These are phyloP conservation scores for Tinospora cordifolia DNA, from an alignment of 164 flowering plant genomes.

Conservation along the genomic window DNA sequence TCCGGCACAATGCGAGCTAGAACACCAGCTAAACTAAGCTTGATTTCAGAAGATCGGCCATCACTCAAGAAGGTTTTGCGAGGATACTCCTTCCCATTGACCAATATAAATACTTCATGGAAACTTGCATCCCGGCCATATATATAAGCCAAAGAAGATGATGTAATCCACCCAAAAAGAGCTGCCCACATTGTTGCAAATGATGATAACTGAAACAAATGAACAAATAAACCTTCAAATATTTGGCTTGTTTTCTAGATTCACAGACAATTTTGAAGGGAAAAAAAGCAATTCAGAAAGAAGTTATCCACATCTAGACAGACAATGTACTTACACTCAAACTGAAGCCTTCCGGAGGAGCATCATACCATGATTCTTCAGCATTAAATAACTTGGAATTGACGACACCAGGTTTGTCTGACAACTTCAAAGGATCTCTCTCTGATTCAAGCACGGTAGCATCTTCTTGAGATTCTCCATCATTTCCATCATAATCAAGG, in stretches of 20 bases:
- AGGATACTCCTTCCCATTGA: conserved; percentile 78
- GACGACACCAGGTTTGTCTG: conserved; percentile 40
- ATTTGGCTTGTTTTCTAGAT: not conserved
- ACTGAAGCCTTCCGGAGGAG: conserved; percentile 74
- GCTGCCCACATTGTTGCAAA: conserved; percentile 84
- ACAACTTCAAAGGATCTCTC: conserved; percentile 37
- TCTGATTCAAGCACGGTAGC: conserved; percentile 33
- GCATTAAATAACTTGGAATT: conserved; percentile 43
- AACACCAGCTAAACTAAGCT: conserved; percentile 62
- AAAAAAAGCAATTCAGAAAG: not conserved
- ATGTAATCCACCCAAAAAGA: conserved; percentile 79
- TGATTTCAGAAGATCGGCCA: conserved; percentile 81
- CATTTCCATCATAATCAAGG: conserved; percentile 24
- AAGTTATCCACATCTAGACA: not conserved
- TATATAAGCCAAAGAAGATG: conserved; percentile 81
- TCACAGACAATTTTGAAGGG: not conserved
- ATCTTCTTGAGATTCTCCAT: conserved; percentile 20
- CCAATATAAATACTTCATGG: conserved; percentile 48
- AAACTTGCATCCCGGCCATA: conserved; percentile 68
- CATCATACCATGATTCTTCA: conserved; percentile 71
- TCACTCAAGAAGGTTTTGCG: conserved; percentile 42
- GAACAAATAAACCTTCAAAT: conserved; percentile 1
- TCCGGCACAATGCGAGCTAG: conserved; percentile 63
- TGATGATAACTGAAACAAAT: conserved; percentile 52
- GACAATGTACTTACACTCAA: conserved; percentile 52